phyloP scores from a whole-genome alignment of 441 rosid genomes.

The Croton laevigatus region DNA sequence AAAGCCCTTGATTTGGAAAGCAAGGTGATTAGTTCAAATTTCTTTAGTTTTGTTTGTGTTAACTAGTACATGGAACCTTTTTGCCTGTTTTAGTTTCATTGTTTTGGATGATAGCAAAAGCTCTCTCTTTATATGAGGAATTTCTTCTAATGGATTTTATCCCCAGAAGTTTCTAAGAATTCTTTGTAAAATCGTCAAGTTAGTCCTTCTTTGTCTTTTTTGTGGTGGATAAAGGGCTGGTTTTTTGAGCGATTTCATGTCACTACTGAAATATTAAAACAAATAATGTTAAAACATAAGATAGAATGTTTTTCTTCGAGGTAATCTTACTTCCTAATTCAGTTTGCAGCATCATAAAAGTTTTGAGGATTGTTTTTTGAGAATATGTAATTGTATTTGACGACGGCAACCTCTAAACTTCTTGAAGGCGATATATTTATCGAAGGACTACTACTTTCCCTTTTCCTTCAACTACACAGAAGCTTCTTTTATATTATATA shows the following conservation, averaged over 20 bases:
- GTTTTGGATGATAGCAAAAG: background rate
- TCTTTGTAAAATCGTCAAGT: background rate
- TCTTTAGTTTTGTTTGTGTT: background rate
- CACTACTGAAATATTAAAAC: background rate
- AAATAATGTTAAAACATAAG: background rate
- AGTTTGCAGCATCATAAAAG: background rate
- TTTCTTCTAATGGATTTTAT: background rate
- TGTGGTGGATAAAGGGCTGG: background rate
- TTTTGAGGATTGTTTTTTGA: background rate
- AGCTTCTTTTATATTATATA: background rate
- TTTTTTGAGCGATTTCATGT: background rate
- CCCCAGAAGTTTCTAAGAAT: background rate
- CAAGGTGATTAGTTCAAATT: slow-evolving; percentile 52
- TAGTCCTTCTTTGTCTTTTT: background rate
- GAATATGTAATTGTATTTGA: background rate
- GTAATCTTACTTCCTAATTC: background rate
- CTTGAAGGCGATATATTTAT: background rate
- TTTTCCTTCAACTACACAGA: background rate
- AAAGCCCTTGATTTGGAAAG: slow-evolving; percentile 92
- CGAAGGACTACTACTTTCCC: background rate
- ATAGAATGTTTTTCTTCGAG: background rate
- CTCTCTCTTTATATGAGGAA: background rate
- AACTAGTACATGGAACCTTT: slow-evolving; percentile 2
- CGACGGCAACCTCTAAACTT: background rate
- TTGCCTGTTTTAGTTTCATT: background rate